phyloP scores from a whole-genome alignment of 1,284 basidiomycete genomes.

The Clitocybe nebularis region DNA sequence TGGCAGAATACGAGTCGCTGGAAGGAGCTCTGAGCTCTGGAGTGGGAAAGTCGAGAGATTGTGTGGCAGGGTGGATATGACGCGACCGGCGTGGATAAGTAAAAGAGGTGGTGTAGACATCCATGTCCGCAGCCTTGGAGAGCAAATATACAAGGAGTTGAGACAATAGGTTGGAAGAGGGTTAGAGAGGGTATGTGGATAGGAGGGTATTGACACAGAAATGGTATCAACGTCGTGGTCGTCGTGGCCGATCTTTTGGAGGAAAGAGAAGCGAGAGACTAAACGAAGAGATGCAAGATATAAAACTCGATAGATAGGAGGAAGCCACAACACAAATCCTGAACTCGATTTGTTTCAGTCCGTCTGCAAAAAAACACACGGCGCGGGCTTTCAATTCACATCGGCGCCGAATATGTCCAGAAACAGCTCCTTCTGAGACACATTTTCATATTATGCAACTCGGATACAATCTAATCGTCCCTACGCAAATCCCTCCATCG shows the following conservation, averaged over 20 bases:
- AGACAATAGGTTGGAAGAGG: constrained; percentile 17
- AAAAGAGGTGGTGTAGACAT: constrained; percentile 91
- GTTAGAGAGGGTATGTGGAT: constrained; percentile 34
- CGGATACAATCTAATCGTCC: constrained; percentile 15
- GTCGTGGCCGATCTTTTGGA: constrained; percentile 25
- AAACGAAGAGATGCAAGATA: constrained; percentile 9
- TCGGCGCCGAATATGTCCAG: background rate
- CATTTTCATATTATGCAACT: background rate
- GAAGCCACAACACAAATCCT: constrained; percentile 10
- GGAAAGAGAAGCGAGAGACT: constrained; percentile 26
- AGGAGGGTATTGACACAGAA: constrained; percentile 49
- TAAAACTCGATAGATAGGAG: constrained; percentile 14
- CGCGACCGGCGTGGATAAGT: constrained; percentile 78
- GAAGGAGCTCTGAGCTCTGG: constrained; percentile 44
- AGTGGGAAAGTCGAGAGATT: constrained; percentile 60
- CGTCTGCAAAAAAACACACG: constrained; percentile 17
- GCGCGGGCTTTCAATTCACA: constrained; percentile 31
- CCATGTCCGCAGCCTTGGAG: constrained; percentile 51
- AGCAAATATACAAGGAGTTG: constrained; percentile 19
- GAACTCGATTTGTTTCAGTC: constrained; percentile 11
- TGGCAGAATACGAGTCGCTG: constrained; percentile 31
- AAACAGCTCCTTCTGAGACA: background rate
- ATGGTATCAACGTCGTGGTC: constrained; percentile 43
- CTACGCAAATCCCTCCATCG: constrained; percentile 36
- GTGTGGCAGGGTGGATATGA: constrained; percentile 57